A percentile compares a stretch with the other conserved stretches of the same genome.
Conservation (phyloP, 495 filamentous ascomycete genomes). For the Penicillium antarcticum region DNA sequence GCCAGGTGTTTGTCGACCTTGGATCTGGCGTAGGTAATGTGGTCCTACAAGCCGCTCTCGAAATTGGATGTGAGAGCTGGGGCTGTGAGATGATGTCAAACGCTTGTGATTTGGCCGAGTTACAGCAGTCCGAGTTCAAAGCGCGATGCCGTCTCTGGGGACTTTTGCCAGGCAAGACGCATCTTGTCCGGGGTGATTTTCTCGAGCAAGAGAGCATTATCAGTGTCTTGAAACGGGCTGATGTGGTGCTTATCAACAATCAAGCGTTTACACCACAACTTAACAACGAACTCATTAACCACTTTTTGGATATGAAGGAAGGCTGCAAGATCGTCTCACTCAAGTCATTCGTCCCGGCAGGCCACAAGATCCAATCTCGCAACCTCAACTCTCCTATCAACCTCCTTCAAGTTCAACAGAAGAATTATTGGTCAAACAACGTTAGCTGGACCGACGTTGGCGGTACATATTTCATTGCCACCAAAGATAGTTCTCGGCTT, state of each 20-base stretch:
- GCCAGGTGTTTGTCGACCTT: constrained; percentile 87
- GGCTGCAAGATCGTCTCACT: constrained; percentile 84
- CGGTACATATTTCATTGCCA: constrained; percentile 85
- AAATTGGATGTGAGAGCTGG: constrained; percentile 92
- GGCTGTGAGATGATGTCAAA: constrained; percentile 95
- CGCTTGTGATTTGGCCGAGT: constrained; percentile 76
- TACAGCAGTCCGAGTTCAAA: constrained; percentile 81
- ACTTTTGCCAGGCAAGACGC: constrained; percentile 70
- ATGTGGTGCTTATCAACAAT: constrained; percentile 95
- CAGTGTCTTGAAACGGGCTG: constrained; percentile 71
- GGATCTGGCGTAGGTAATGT: constrained; percentile 96
- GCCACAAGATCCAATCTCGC: constrained; percentile 63
- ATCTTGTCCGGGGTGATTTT: constrained; percentile 82
- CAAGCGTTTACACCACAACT: constrained; percentile 85
- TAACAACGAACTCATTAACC: constrained; percentile 80
- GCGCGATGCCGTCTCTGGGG: constrained; percentile 89
- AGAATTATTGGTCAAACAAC: constrained; percentile 73
- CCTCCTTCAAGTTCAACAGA: constrained; percentile 68
- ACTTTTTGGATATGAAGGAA: constrained; percentile 92
- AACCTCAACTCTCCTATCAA: constrained; percentile 76
- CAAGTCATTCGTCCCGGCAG: constrained; percentile 73
- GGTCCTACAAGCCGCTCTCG: constrained; percentile 87
- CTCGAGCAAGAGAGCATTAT: constrained; percentile 68
- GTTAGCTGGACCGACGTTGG: constrained; percentile 90
- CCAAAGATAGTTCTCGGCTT: constrained; percentile 63